Evolutionary conservation across 106 monocot species (phyloP).

Genomic region (Apostasia ramifera): DNA sequence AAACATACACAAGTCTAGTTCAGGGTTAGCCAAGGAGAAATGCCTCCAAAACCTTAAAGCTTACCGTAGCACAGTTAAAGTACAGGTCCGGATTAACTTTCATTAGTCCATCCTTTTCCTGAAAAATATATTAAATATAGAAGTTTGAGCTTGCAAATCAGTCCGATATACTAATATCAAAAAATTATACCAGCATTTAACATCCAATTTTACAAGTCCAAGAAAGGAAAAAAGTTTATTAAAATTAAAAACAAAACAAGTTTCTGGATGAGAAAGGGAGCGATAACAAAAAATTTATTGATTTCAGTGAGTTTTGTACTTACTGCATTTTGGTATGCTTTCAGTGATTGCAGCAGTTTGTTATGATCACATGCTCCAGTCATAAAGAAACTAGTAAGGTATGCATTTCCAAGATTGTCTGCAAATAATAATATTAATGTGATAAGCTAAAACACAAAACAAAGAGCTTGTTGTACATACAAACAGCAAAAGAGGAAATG

Average conservation of each 20-base stretch:
- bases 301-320: slow-evolving; percentile 15
- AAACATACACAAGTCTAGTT: neutral
- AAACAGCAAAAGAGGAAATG: neutral
- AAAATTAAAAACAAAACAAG: neutral
- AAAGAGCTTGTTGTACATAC: neutral
- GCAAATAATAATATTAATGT: slow-evolving; percentile 1
- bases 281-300: slow-evolving; percentile 9
- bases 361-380: slow-evolving; percentile 76
- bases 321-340: slow-evolving; percentile 99
- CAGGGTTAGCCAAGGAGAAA: neutral
- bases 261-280: neutral
- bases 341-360: slow-evolving; percentile 81
- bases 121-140: slow-evolving; percentile 12
- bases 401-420: slow-evolving; percentile 98
- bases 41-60: slow-evolving; percentile 7
- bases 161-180: neutral
- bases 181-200: neutral
- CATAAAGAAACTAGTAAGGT: slow-evolving; percentile 78
- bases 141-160: neutral
- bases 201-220: too few relatives aligned
- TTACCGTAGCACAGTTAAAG: slow-evolving; percentile 89
- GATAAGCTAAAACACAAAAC: neutral
- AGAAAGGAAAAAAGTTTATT: too few relatives aligned
- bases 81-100: slow-evolving; percentile 78
- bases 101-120: slow-evolving; percentile 86